These are phyloP conservation scores for Diaporthe sp. DNA, from an alignment of 2,329 filamentous ascomycete genomes.

Conservation along the genomic window DNA sequence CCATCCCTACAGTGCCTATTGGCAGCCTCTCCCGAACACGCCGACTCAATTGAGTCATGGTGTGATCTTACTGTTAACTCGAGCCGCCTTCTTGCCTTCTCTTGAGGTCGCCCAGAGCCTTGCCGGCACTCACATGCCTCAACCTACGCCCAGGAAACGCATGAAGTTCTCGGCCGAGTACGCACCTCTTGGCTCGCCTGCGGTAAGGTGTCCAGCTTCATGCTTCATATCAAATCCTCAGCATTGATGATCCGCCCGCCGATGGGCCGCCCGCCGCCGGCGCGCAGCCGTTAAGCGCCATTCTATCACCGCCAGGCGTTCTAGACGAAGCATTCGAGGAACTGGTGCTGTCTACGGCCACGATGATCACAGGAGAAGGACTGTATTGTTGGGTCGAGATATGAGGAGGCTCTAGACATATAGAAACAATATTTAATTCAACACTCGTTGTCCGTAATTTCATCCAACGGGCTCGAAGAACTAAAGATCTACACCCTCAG, in stretches of 20 bases:
- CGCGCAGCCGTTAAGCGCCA: background rate
- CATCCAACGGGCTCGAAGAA: no score
- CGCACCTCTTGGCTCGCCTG: conserved; percentile 8
- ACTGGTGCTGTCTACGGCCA: background rate
- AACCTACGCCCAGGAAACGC: conserved; percentile 3
- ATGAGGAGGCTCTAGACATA: background rate
- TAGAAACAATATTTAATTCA: conserved; percentile 2
- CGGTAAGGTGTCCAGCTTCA: conserved; percentile 22
- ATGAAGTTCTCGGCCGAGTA: conserved; percentile 26
- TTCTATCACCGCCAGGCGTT: background rate
- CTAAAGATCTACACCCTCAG: background rate
- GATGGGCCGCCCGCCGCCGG: conserved; percentile 25
- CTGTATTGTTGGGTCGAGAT: background rate
- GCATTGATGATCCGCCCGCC: conserved; percentile 10
- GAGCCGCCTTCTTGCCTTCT: background rate
- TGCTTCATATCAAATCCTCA: conserved; percentile 4
- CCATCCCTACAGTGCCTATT: background rate
- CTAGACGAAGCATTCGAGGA: background rate
- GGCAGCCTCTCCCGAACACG: background rate
- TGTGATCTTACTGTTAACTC: background rate
- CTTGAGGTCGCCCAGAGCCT: background rate
- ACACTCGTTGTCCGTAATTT: background rate
- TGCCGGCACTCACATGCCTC: conserved; percentile 7
- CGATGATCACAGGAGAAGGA: background rate
- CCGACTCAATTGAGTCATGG: background rate